Conservation (phyloP, 75 land plant species). For the Picea glauca region DNA sequence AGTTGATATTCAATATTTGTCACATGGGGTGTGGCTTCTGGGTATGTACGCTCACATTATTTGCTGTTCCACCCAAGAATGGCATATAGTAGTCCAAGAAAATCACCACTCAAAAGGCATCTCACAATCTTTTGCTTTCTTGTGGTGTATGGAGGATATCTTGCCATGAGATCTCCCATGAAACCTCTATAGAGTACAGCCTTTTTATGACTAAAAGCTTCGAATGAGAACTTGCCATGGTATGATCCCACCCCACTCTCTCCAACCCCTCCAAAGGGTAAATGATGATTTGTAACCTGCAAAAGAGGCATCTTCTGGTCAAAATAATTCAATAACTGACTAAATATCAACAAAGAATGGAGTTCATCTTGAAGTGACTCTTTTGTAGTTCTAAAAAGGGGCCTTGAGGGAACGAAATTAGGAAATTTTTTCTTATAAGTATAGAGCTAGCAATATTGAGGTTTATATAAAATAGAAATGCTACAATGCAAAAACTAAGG, state of each 20-base stretch:
- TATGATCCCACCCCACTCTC: conserved; percentile 63
- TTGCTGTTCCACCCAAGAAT: conserved; percentile 33
- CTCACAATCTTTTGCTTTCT: conserved; percentile 55
- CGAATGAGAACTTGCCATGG: conserved; percentile 66
- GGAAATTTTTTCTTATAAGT: background rate
- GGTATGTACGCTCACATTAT: too few species aligned
- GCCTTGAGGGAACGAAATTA: background rate
- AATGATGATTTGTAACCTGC: conserved; percentile 28
- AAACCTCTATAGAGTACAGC: conserved; percentile 45
- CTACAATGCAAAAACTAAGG: background rate
- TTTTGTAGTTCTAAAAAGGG: background rate
- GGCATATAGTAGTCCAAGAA: conserved; percentile 33
- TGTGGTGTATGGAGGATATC: conserved; percentile 85
- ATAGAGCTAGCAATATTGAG: background rate
- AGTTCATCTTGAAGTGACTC: background rate
- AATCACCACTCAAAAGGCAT: conserved; percentile 40
- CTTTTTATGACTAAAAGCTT: conserved; percentile 65
- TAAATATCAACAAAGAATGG: background rate
- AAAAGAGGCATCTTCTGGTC: background rate
- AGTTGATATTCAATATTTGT: too few species aligned
- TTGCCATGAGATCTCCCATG: conserved; percentile 41
- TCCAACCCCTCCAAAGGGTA: conserved; percentile 74
- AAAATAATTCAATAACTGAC: background rate
- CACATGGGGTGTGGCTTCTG: too few species aligned
- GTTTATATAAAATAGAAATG: background rate